Base-by-base conservation (phyloP, 1,139 yeast genomes). In the Lipomyces yarrowii region DNA sequence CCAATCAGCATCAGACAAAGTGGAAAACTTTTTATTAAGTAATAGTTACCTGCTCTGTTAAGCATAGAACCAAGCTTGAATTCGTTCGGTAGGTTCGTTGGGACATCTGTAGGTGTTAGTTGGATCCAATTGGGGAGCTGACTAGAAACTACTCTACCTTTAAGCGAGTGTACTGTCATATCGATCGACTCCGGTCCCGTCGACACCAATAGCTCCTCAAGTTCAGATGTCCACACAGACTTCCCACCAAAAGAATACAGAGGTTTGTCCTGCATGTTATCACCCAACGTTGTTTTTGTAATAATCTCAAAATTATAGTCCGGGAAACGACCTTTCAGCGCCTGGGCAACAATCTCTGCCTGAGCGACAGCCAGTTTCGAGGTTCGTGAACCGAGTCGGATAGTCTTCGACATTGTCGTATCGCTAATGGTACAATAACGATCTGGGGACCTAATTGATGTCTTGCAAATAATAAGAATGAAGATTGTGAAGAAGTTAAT, bases 211-310 rank as follows among this genome's bases (percentile, higher is more conserved):
- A 92, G 80, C 42, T 87, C 88, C 78, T 94, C 99, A 69, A 94
- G 82, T 77, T 94, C 99, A 75, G 91, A 90, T 11, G 99, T 94
- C 99, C 99, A 94, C 56, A 94, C 79, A 0, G 97, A 87, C 77
- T 94, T 94, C 35, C 99, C 99, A 52, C 98, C 98, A 79, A 94
- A 94, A 6, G 97, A 86, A 77, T 94, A 96, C 64, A 94, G 82
- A 4, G 99, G 98, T 74, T 87, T 88, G 73, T 85, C 85, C 76
- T 87, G 94, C 53, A 89, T 88, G 76, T 90, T 89, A 79, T 94
- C 99, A 33, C 98, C 99, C 56, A 94, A 82, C 0, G 99, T 94
- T 59, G 88, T 85, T 60, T 91, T 83, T 3, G 97, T 96, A 30
- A 90, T 80, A 42, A 94, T 89, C 42, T 89, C 85, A 72, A 93